These are phyloP conservation scores for Cucumis melo DNA, from an alignment of 306 rosid genomes.

Conservation along the genomic window DNA sequence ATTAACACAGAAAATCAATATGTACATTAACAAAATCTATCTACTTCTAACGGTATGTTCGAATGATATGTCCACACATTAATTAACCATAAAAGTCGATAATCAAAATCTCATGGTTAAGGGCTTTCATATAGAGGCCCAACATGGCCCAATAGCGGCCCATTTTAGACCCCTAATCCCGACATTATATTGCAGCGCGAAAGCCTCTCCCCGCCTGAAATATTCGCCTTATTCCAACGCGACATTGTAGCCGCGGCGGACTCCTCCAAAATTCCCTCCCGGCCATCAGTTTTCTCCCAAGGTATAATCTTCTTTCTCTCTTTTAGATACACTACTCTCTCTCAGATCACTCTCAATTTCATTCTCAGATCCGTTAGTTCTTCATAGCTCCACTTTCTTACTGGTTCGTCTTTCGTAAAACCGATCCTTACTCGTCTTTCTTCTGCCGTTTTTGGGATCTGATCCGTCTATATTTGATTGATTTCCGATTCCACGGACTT, in stretches of 20 bases:
- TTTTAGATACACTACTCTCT: not conserved
- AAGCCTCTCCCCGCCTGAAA: not conserved
- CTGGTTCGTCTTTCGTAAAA: not conserved
- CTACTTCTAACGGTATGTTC: too few species aligned
- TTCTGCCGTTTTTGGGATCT: not conserved
- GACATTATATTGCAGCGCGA: not conserved
- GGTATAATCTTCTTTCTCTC: not conserved
- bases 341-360: not conserved
- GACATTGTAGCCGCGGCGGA: not conserved
- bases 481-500: not conserved
- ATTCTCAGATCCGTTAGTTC: not conserved
- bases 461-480: not conserved
- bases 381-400: not conserved
- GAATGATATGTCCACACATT: too few species aligned
- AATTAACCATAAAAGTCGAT: too few species aligned
- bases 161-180: not conserved
- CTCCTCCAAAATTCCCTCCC: conserved; percentile 5
- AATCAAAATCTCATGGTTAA: not conserved
- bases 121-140: not conserved
- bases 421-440: not conserved
- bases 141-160: not conserved
- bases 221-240: not conserved
- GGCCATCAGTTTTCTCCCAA: not conserved
- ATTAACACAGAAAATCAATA: too few species aligned
- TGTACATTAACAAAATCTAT: too few species aligned